Base-by-base conservation (phyloP, 2,329 filamentous ascomycete species). In the Trichoderma semiorbis region DNA sequence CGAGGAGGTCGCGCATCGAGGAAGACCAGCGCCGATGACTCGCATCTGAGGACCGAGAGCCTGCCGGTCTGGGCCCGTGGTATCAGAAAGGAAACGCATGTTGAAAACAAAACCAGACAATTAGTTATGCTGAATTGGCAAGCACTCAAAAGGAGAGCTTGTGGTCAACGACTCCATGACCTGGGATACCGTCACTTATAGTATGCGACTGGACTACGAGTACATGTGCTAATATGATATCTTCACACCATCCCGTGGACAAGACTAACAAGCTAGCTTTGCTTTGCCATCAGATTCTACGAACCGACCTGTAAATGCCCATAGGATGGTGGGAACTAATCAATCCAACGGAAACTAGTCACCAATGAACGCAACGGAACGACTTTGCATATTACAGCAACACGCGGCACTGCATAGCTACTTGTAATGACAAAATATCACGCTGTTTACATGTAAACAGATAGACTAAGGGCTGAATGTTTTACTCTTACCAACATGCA, bases 1-100 rank as follows among this genome's bases (percentile, higher is more conserved):
- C 7, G 80, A 82, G 5, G 79, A 80, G 0, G 80, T 82, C 8
- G 79, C 80, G 24, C 79, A 80, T 28, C 79, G 78, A 11, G 79
- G 77, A n/a, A 80, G 77, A 5, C 80, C 80, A 7, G 77, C 77
- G 18, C 74, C 78, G 11, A 80, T 76, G 32, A 80, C 78, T 1
- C 72, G 71, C 74, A 77, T 77, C 16, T 69, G 73, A 18, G 71
- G 74, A 24, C 72, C 74, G 3, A 68, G 36, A 69, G 71, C 39
- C 50, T 69, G 73, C 39, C 69, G 69, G 73, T 73, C 76, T 53
- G 72, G 70, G 72, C 65, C 63, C 55, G 61, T 70, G 57, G 39
- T 73, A 66, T 75, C 73, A 1, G 70, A 68, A 21, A 75, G 11
- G 73, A 75, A 73, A n/a, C 75, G 75, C 76, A 77, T 76, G 24